Conservation (phyloP, 2,329 filamentous ascomycete genomes). For the Alternaria solani region DNA sequence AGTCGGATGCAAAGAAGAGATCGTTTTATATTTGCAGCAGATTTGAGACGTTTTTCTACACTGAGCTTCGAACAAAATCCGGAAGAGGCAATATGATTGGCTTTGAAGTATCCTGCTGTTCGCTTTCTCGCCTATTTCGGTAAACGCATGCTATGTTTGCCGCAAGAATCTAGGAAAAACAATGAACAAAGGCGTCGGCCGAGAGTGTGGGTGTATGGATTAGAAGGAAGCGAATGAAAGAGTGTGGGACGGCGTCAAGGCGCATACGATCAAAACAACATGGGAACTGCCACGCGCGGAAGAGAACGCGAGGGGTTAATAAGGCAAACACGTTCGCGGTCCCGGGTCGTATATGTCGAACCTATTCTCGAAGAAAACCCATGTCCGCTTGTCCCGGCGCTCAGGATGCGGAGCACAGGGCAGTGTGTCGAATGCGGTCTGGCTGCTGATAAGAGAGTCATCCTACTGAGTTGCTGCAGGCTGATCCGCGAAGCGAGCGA, state of each 20-base stretch:
- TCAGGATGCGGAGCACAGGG: constrained; percentile 36
- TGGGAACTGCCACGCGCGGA: constrained; percentile 10
- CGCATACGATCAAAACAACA: constrained; percentile 3
- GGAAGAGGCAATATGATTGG: not conserved
- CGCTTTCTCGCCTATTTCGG: not conserved
- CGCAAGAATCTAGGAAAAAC: not conserved
- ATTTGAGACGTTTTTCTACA: not conserved
- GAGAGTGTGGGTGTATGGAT: not conserved
- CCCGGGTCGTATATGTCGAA: constrained; percentile 39
- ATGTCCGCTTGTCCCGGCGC: constrained; percentile 36
- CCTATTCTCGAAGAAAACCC: constrained; percentile 35
- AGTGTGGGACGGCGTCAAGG: constrained; percentile 16
- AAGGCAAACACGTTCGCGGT: constrained; percentile 26
- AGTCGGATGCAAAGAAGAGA: not conserved
- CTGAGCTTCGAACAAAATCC: not conserved
- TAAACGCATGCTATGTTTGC: not conserved
- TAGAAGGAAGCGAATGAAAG: constrained; percentile 22
- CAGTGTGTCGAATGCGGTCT: constrained; percentile 34
- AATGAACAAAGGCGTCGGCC: constrained; percentile 1
- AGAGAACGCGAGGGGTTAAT: constrained; percentile 17
- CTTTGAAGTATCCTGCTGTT: not conserved
- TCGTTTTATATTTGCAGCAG: not conserved
- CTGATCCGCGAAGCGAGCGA: constrained; percentile 36
- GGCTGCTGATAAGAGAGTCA: constrained; percentile 45
- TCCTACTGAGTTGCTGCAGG: constrained; percentile 25